Conservation (phyloP, 768 basidiomycete genomes). For the Cystobasidium ongulense region DNA sequence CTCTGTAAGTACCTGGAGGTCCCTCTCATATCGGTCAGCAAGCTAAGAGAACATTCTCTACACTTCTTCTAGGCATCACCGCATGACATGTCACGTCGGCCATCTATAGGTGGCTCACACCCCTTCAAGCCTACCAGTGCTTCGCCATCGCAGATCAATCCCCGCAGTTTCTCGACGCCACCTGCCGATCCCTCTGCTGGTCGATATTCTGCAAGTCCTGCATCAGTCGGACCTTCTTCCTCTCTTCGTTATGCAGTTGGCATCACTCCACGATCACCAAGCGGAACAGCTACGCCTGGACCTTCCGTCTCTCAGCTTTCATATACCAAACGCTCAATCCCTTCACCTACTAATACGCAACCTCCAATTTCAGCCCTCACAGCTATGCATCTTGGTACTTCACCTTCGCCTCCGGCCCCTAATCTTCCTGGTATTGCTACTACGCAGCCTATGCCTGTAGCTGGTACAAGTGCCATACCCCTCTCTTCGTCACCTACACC, state of each 20-base stretch:
- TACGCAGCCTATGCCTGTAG: constrained; percentile 8
- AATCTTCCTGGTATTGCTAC: background rate
- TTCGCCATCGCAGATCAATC: background rate
- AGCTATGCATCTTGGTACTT: background rate
- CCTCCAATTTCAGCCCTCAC: constrained; percentile 21
- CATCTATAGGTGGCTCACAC: constrained; percentile 18
- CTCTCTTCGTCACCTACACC: constrained; percentile 24
- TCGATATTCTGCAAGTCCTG: background rate
- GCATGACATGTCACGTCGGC: background rate
- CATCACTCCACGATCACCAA: background rate
- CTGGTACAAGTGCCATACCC: constrained; percentile 7
- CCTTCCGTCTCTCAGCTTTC: constrained; percentile 18
- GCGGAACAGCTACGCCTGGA: background rate
- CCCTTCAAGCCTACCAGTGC: constrained; percentile 28
- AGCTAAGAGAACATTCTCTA: background rate
- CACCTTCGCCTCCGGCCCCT: constrained; percentile 1
- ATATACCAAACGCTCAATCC: constrained; percentile 21
- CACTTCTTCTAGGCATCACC: background rate
- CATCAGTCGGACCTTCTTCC: constrained; percentile 24
- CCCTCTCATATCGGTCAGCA: background rate
- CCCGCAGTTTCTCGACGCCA: background rate
- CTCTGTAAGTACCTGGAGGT: constrained; percentile 5
- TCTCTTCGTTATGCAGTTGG: constrained; percentile 20
- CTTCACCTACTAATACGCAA: constrained; percentile 12
- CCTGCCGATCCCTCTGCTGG: background rate